Conservation (phyloP, 2,329 filamentous ascomycete genomes). For the Dactylellina drechsleri region DNA sequence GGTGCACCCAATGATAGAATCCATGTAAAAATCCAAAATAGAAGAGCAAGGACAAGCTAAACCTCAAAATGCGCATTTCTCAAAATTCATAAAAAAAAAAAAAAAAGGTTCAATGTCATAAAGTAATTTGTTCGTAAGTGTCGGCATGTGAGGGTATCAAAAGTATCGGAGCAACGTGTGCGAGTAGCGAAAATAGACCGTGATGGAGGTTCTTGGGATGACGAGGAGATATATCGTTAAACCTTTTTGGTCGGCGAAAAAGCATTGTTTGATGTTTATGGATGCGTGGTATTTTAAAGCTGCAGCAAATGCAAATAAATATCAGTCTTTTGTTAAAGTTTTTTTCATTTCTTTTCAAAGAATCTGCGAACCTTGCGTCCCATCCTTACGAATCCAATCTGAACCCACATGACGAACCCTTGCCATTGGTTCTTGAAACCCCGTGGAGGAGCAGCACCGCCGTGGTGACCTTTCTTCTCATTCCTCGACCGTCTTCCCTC, state of each 20-base stretch:
- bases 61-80: conserved; percentile 9
- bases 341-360: conserved; percentile 37
- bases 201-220: neutral
- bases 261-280: neutral
- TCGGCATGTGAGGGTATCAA: conserved; percentile 2
- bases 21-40: conserved; percentile 26
- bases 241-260: neutral
- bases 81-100: neutral
- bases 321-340: conserved; percentile 32
- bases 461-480: conserved; percentile 29
- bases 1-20: conserved; percentile 22
- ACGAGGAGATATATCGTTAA: conserved; percentile 1
- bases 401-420: conserved; percentile 53
- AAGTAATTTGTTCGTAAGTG: conserved; percentile 12
- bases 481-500: conserved; percentile 38
- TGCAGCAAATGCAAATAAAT: conserved; percentile 30
- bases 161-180: neutral
- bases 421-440: conserved; percentile 53
- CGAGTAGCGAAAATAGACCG: neutral
- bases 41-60: conserved; percentile 11
- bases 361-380: conserved; percentile 55
- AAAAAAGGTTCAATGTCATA: conserved; percentile 18
- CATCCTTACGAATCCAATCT: conserved; percentile 52
- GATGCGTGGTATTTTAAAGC: conserved; percentile 19
- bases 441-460: conserved; percentile 1